Conservation (phyloP, 2,329 filamentous ascomycete species). For the Leptodontidium sp. region DNA sequence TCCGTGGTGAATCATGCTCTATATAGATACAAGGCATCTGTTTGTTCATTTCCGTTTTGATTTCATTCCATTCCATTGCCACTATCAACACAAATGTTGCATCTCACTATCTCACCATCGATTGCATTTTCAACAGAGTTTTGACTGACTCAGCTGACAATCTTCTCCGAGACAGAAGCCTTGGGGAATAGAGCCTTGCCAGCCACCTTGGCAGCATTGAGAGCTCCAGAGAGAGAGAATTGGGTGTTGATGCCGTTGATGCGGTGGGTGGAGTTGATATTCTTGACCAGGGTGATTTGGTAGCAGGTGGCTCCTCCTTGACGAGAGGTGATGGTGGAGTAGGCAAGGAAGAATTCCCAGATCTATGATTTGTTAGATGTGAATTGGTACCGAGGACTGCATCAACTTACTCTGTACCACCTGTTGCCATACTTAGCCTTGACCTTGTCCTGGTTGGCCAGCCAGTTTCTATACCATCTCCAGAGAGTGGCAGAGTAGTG, state of each 20-base stretch:
- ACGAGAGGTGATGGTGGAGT: constrained; percentile 77
- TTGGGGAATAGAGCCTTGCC: constrained; percentile 38
- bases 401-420: constrained; percentile 85
- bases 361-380: constrained; percentile 58
- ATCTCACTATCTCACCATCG: not conserved
- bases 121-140: not conserved
- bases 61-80: not conserved
- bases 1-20: not conserved
- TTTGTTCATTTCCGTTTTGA: not conserved
- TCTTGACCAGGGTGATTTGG: constrained; percentile 82
- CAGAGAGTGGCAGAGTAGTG: constrained; percentile 97
- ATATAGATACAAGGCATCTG: constrained; percentile 22
- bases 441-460: constrained; percentile 91
- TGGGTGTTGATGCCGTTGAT: constrained; percentile 75
- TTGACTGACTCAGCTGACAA: constrained; percentile 9
- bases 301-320: constrained; percentile 81
- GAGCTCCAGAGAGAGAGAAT: constrained; percentile 69
- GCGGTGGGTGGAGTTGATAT: constrained; percentile 82
- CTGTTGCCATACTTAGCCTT: constrained; percentile 92
- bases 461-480: constrained; percentile 99
- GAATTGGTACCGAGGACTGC: not conserved
- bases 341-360: constrained; percentile 84
- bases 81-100: constrained; percentile 4
- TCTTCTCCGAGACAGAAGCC: constrained; percentile 26
- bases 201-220: constrained; percentile 49